Evolutionary conservation across 768 basidiomycete species (phyloP).

Genomic region (Podaxis sp.): DNA sequence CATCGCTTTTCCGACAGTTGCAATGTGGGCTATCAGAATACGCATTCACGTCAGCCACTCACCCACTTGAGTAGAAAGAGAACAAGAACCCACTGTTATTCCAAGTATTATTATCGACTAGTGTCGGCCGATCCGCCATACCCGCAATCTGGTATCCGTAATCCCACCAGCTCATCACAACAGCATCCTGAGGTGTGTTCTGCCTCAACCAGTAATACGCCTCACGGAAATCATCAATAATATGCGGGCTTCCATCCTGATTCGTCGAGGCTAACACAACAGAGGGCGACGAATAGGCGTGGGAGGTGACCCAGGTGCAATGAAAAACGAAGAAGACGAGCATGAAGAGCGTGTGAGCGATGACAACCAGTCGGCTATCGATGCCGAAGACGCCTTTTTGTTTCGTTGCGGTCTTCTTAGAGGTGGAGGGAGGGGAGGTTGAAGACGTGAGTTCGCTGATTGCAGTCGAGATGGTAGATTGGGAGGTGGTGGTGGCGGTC

Average conservation of each 20-base stretch:
- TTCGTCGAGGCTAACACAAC: slow-evolving; percentile 85
- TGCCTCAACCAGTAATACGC: slow-evolving; percentile 98
- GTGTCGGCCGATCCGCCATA: slow-evolving; percentile 94
- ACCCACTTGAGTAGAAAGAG: not conserved
- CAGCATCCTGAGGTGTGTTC: slow-evolving; percentile 89
- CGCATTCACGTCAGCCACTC: slow-evolving; percentile 8
- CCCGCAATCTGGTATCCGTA: slow-evolving; percentile 99
- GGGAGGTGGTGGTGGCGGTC: slow-evolving; percentile 30
- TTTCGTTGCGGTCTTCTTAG: slow-evolving; percentile 34
- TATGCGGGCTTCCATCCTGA: slow-evolving; percentile 84
- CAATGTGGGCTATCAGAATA: slow-evolving; percentile 76
- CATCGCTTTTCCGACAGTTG: slow-evolving; percentile 99
- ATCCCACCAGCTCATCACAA: slow-evolving; percentile 99
- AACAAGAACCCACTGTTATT: slow-evolving; percentile 85
- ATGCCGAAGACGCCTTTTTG: slow-evolving; percentile 76
- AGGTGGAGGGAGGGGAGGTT: slow-evolving; percentile 35
- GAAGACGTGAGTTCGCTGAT: slow-evolving; percentile 43
- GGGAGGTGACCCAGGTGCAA: slow-evolving; percentile 95
- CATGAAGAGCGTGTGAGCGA: slow-evolving; percentile 74
- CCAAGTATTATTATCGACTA: slow-evolving; percentile 99
- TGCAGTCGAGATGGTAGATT: slow-evolving; percentile 29
- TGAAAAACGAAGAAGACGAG: slow-evolving; percentile 91
- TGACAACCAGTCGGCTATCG: slow-evolving; percentile 76
- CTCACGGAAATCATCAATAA: slow-evolving; percentile 99
- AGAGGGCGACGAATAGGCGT: slow-evolving; percentile 95